Conservation (phyloP, 306 rosid genomes). For the Quercus ilex region DNA sequence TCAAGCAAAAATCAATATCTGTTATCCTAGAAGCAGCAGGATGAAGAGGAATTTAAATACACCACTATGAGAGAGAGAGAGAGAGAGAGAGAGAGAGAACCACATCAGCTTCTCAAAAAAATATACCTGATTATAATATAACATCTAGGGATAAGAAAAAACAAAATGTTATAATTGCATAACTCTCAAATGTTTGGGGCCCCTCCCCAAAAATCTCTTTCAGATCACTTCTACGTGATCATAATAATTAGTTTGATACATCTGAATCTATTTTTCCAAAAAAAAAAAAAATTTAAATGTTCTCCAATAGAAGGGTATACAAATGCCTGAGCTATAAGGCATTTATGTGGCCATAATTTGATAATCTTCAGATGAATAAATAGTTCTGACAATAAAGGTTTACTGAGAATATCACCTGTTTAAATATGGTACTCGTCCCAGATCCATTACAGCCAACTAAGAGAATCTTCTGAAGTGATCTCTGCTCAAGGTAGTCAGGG, state of each 20-base stretch:
- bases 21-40: background rate
- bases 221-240: conserved; percentile 1
- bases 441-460: conserved; percentile 90
- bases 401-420: conserved; percentile 65
- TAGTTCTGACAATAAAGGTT: background rate
- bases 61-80: background rate
- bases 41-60: background rate
- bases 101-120: background rate
- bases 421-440: conserved; percentile 97
- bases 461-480: conserved; percentile 81
- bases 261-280: background rate
- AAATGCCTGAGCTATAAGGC: background rate
- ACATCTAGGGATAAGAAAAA: background rate
- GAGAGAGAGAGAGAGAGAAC: background rate
- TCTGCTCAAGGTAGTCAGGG: conserved; percentile 83
- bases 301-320: background rate
- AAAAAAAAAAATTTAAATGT: background rate
- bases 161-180: background rate
- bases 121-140: background rate
- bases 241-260: conserved; percentile 4
- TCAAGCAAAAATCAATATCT: too few species aligned
- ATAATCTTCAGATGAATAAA: conserved; percentile 16
- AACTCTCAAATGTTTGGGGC: conserved; percentile 6
- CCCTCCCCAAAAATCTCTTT: conserved; percentile 14
- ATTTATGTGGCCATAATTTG: background rate